phyloP scores from a whole-genome alignment of 805 yeast species.

The Metschnikowia lachancei region DNA sequence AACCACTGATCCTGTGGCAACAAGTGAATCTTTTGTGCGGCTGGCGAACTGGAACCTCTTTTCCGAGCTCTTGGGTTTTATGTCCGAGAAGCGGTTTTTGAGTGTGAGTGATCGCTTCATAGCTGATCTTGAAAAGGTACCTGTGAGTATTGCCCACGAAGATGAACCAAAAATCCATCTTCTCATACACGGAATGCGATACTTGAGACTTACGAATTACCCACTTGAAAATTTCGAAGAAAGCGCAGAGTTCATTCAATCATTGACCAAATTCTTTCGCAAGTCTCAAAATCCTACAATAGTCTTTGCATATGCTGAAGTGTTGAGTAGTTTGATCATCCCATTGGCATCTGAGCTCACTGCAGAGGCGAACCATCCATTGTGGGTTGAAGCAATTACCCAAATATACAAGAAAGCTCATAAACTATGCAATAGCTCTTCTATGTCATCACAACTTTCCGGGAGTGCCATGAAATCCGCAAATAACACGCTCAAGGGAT shows the following conservation, averaged over 20 bases:
- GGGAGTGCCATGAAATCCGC: conserved; percentile 5
- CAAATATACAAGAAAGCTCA: conserved; percentile 53
- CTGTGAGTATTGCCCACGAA: conserved; percentile 36
- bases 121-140: conserved; percentile 85
- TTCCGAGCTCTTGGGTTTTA: conserved; percentile 83
- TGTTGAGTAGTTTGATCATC: conserved; percentile 65
- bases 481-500: conserved; percentile 2
- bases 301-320: conserved; percentile 80
- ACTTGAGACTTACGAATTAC: conserved; percentile 70
- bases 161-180: conserved; percentile 62
- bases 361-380: conserved; percentile 94
- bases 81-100: conserved; percentile 80
- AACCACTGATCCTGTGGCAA: conserved; percentile 79
- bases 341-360: conserved; percentile 84
- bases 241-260: conserved; percentile 83
- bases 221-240: conserved; percentile 92
- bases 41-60: conserved; percentile 92
- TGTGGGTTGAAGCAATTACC: conserved; percentile 83
- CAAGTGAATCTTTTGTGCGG: conserved; percentile 61
- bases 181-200: conserved; percentile 88
- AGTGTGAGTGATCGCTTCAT: conserved; percentile 92
- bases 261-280: conserved; percentile 79
- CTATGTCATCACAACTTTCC: conserved; percentile 2
- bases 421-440: conserved; percentile 36
- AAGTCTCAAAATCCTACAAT: conserved; percentile 63